phyloP scores from a whole-genome alignment of 2,329 filamentous ascomycete genomes.

The Basipetospora chlamydospora region DNA sequence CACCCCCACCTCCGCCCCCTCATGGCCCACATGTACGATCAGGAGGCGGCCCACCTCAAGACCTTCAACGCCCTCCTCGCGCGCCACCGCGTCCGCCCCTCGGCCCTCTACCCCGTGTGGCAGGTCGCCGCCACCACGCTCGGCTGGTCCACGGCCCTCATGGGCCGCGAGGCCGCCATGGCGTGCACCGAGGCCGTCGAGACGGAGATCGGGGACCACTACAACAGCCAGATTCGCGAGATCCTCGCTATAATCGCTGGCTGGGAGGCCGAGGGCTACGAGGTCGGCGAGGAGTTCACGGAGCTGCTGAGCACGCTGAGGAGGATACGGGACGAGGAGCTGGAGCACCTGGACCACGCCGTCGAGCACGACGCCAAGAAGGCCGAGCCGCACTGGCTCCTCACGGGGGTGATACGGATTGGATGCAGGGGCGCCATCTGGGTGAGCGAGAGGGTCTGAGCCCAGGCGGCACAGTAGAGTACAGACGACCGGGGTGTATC shows the following conservation, averaged over 20 bases:
- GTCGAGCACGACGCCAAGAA: conserved; percentile 86
- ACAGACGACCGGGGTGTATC: too few relatives aligned
- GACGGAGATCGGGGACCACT: conserved; percentile 93
- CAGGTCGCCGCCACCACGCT: conserved; percentile 62
- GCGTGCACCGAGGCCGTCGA: conserved; percentile 97
- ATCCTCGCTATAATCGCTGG: conserved; percentile 68
- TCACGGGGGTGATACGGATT: conserved; percentile 76
- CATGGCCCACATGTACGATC: conserved; percentile 97
- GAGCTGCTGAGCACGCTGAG: conserved; percentile 60
- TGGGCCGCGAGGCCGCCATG: conserved; percentile 93
- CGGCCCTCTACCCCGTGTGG: conserved; percentile 87
- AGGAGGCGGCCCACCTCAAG: conserved; percentile 74
- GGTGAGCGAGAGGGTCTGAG: conserved; percentile 61
- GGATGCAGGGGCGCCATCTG: conserved; percentile 89
- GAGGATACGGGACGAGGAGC: conserved; percentile 82
- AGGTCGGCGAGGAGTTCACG: conserved; percentile 62
- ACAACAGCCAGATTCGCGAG: conserved; percentile 78
- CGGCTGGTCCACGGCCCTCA: conserved; percentile 76
- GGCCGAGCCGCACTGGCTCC: conserved; percentile 75
- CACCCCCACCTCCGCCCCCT: conserved; percentile 80
- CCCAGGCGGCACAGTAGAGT: too few relatives aligned
- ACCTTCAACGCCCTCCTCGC: conserved; percentile 77
- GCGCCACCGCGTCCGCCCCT: conserved; percentile 80
- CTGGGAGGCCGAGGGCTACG: conserved; percentile 65
- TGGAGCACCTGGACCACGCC: conserved; percentile 92